These are phyloP conservation scores for Coemansia sp. DNA, from an alignment of 192 early-diverging fungal species.

Conservation along the genomic window DNA sequence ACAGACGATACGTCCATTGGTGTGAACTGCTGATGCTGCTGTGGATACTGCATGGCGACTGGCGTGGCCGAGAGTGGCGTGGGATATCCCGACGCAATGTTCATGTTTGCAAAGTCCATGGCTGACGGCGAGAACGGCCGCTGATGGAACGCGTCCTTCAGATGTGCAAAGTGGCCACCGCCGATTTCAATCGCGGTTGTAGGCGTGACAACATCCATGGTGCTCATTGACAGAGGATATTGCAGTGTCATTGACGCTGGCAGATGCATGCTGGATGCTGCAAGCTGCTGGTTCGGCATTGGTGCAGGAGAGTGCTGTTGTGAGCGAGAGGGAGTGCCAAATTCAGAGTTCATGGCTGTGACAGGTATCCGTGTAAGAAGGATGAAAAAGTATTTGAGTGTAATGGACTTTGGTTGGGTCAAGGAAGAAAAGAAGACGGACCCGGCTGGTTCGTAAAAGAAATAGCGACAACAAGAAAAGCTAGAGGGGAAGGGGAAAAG, in stretches of 20 bases:
- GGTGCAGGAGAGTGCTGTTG: slow-evolving; percentile 53
- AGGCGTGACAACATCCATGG: slow-evolving; percentile 31
- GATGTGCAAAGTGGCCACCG: slow-evolving; percentile 46
- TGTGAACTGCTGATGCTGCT: slow-evolving; percentile 12
- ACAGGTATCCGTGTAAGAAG: slow-evolving; percentile 15
- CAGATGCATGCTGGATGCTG: slow-evolving; percentile 25
- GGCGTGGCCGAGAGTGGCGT: slow-evolving; percentile 49
- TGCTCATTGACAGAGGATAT: slow-evolving; percentile 18
- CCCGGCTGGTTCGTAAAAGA: slow-evolving; percentile 13
- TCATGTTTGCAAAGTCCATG: slow-evolving; percentile 54
- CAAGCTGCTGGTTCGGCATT: slow-evolving; percentile 25
- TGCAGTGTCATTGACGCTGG: slow-evolving; percentile 7
- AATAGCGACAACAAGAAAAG: background rate
- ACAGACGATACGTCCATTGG: slow-evolving; percentile 8
- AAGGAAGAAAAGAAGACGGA: slow-evolving; percentile 3
- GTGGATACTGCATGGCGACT: slow-evolving; percentile 21
- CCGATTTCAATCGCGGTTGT: slow-evolving; percentile 32
- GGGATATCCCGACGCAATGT: slow-evolving; percentile 48
- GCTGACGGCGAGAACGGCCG: slow-evolving; percentile 52
- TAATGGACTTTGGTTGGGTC: background rate
- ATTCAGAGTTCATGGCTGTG: slow-evolving; percentile 51
- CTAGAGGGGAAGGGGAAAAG: slow-evolving; percentile 7
- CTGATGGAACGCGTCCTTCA: slow-evolving; percentile 39
- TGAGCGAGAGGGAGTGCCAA: slow-evolving; percentile 46
- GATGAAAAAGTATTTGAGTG: background rate